Evolutionary conservation across 2,329 filamentous ascomycete genomes (phyloP).

Genomic region (Monosporascus sp.): DNA sequence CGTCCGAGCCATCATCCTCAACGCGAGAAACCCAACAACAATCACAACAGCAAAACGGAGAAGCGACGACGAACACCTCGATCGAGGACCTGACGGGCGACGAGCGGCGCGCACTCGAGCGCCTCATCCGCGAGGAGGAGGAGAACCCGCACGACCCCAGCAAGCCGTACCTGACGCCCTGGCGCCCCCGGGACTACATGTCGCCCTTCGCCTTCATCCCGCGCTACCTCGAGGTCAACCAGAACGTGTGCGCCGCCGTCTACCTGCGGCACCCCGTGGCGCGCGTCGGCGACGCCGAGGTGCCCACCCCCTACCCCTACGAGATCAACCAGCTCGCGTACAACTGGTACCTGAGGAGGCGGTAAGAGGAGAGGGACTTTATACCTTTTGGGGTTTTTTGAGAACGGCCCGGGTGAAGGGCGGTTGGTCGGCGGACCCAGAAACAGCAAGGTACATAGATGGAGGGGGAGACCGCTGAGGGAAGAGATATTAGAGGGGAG

Average conservation of each 20-base stretch:
- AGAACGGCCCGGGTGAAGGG: too few relatives aligned
- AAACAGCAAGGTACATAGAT: too few relatives aligned
- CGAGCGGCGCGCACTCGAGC: conserved; percentile 49
- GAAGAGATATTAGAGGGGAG: too few relatives aligned
- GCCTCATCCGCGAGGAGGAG: conserved; percentile 56
- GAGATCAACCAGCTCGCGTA: conserved; percentile 75
- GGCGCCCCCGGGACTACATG: conserved; percentile 84
- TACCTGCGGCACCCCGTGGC: conserved; percentile 94
- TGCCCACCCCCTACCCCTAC: conserved; percentile 74
- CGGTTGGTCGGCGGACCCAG: too few relatives aligned
- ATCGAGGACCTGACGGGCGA: conserved; percentile 41
- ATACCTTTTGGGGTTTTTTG: too few relatives aligned
- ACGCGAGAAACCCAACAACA: conserved; percentile 16
- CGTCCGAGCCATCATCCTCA: not conserved
- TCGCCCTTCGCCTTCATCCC: conserved; percentile 91
- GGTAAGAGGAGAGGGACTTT: conserved; percentile 41
- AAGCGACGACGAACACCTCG: conserved; percentile 7
- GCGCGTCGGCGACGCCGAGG: conserved; percentile 71
- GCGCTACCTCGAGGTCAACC: conserved; percentile 93
- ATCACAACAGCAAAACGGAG: conserved; percentile 34
- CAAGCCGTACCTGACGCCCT: conserved; percentile 89
- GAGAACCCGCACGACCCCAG: conserved; percentile 70
- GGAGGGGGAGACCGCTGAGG: too few relatives aligned
- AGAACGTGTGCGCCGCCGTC: conserved; percentile 91
- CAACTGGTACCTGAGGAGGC: conserved; percentile 86